Percentiles rank a stretch among this genome's conserved stretches.
Conservation (phyloP, 192 early-diverging fungal genomes). For the Gamsiella multidivaricata region DNA sequence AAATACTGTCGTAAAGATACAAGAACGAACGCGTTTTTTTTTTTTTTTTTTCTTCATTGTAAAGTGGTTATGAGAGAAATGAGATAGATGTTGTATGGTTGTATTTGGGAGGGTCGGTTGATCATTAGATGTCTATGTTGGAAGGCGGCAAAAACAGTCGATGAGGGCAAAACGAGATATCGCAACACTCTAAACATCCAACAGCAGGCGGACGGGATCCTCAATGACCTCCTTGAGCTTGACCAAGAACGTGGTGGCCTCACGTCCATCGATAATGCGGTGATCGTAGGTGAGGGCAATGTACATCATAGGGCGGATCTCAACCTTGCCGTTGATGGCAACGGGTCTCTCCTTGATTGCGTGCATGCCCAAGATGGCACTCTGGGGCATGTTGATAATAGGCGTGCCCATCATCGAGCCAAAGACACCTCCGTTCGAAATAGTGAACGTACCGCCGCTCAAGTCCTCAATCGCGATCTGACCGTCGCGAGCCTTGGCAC, state of each 20-base stretch:
- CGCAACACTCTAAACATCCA: constrained; percentile 76
- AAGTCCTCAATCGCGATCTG: constrained; percentile 98
- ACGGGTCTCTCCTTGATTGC: constrained; percentile 97
- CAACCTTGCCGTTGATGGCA: constrained; percentile 92
- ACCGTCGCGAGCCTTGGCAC: constrained; percentile 91
- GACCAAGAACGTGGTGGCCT: constrained; percentile 98
- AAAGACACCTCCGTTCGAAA: constrained; percentile 99
- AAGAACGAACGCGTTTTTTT: neutral
- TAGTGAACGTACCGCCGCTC: constrained; percentile 98
- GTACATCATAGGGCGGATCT: constrained; percentile 96
- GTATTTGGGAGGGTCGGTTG: neutral
- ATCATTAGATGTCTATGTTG: constrained; percentile 33
- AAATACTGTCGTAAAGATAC: too few species aligned
- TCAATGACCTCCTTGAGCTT: constrained; percentile 97
- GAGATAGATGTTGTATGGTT: too few species aligned
- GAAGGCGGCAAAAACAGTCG: constrained; percentile 11
- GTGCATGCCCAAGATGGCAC: constrained; percentile 99
- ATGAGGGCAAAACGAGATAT: neutral
- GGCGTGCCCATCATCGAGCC: constrained; percentile 98
- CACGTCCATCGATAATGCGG: constrained; percentile 98
- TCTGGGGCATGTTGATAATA: constrained; percentile 98
- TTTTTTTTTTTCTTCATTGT: neutral
- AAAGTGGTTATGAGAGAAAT: neutral
- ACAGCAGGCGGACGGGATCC: constrained; percentile 92
- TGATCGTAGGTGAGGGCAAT: constrained; percentile 98